Evolutionary conservation across 202 grass and related monocot genomes (phyloP), one percentile per base, ranked within the genome.

Genomic region (Sporobolus alterniflorus): DNA sequence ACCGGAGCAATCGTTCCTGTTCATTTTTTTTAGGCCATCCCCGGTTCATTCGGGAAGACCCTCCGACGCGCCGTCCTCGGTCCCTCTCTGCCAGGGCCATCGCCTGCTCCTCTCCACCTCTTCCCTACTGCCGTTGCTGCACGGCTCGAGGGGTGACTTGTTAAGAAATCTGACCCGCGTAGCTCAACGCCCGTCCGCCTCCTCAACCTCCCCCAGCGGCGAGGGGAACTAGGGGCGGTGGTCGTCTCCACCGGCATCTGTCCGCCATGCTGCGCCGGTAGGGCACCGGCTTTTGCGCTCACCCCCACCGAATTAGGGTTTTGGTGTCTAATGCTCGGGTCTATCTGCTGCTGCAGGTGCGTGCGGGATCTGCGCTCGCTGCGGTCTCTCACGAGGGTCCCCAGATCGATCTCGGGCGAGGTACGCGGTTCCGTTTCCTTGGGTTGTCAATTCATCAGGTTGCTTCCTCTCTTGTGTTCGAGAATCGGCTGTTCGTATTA

Each of bases 301-400:
- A 3, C 46, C 69, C 75, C 22, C 36, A 9, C n/a, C 67, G 1
- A 56, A 31, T 55, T 90, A 79, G 79, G 88, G 69, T 49, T 90
- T 42, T 46, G n/a, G 32, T 28, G 84, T 28, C 74, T 87, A 79
- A 90, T 90, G 34, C 46, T 73, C 0, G 12, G 17, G 51, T 71
- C 14, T 56, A 9, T 63, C 44, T 48, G 13, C 34, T 31, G 2
- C 36, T 32, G 73, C 87, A 99, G 96, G 91, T 94, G 88, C 85
- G n/a, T 89, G 78, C 74, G 91, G 78, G 91, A 94, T 93, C 79
- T 99, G 71, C 84, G 72, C 67, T 65, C 81, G 12, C 87, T 78
- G 73, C 89, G 75, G 78, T 67, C 87, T 76, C 70, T 90, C 63
- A 26, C 71, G 55, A 89, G 85, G 81, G 85, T 82, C 57, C 87